Evolutionary conservation across 1,139 yeast species (phyloP).

Genomic region (Candida sojae): DNA sequence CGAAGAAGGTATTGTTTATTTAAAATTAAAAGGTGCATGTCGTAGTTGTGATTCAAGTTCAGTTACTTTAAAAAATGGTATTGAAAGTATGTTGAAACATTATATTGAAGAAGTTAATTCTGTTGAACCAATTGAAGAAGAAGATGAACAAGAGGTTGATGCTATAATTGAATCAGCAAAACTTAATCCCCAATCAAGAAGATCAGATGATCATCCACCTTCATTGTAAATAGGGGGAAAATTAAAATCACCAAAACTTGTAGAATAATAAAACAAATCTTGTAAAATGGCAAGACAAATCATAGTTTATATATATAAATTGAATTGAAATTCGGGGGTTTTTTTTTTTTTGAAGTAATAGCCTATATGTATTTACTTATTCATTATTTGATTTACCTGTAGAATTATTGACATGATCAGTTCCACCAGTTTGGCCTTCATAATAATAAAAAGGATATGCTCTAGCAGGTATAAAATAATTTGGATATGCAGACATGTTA

Average conservation of each 20-base stretch:
- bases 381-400: conserved; percentile 4
- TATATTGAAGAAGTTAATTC: conserved; percentile 76
- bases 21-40: conserved; percentile 76
- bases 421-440: conserved; percentile 1
- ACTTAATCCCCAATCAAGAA: conserved; percentile 34
- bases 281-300: no score
- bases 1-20: conserved; percentile 62
- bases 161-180: conserved; percentile 26
- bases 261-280: background rate
- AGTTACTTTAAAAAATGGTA: conserved; percentile 75
- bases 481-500: conserved; percentile 1
- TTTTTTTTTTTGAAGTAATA: background rate
- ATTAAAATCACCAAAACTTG: background rate
- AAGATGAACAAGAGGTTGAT: conserved; percentile 20
- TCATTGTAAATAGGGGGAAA: conserved; percentile 28
- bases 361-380: background rate
- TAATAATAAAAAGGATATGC: conserved; percentile 9
- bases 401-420: background rate
- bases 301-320: background rate
- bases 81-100: conserved; percentile 78
- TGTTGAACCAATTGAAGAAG: conserved; percentile 61
- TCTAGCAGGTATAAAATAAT: conserved; percentile 8
- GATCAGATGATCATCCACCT: conserved; percentile 41
- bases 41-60: conserved; percentile 77
- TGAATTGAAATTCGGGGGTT: background rate